These are phyloP conservation scores for Diaporthe sp. DNA, from an alignment of 2,329 filamentous ascomycete genomes.

Conservation along the genomic window DNA sequence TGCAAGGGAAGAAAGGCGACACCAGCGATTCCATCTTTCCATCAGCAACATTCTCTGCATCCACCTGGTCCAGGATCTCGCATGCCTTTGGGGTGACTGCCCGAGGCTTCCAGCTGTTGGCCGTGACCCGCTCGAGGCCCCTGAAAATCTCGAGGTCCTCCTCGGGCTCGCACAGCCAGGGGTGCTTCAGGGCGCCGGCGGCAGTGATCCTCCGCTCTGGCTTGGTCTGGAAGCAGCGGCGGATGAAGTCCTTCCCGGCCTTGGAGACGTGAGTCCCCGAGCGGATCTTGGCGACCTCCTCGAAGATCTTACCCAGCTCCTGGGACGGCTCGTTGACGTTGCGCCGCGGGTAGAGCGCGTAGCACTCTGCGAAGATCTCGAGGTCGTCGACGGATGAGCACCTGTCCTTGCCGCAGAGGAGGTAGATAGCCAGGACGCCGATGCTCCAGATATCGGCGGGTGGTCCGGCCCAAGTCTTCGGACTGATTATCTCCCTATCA, in stretches of 20 bases:
- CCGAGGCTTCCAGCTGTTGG: slow-evolving; percentile 42
- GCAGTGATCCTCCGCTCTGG: slow-evolving; percentile 52
- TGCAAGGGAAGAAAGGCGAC: slow-evolving; percentile 21
- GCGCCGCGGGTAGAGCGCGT: slow-evolving; percentile 39
- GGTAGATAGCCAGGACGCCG: slow-evolving; percentile 59
- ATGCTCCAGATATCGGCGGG: slow-evolving; percentile 68
- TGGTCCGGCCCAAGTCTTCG: slow-evolving; percentile 49
- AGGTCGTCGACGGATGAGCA: slow-evolving; percentile 40
- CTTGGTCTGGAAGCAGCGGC: slow-evolving; percentile 51
- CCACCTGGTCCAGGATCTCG: slow-evolving; percentile 13
- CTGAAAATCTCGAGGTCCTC: slow-evolving; percentile 40
- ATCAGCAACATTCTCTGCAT: neutral
- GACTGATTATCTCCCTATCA: slow-evolving; percentile 56
- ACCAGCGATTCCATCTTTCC: neutral
- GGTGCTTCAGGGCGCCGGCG: slow-evolving; percentile 50
- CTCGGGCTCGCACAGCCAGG: slow-evolving; percentile 52
- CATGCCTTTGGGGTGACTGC: neutral
- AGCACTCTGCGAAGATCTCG: slow-evolving; percentile 13
- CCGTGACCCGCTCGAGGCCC: slow-evolving; percentile 37
- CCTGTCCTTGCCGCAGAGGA: slow-evolving; percentile 47
- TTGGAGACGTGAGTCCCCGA: slow-evolving; percentile 42
- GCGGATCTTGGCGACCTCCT: slow-evolving; percentile 21
- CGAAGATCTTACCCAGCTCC: slow-evolving; percentile 36
- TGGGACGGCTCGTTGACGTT: slow-evolving; percentile 43
- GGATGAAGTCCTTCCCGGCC: slow-evolving; percentile 51